These are phyloP conservation scores for Thermothielavioides terrestris DNA, from an alignment of 495 filamentous ascomycete genomes.

Conservation along the genomic window DNA sequence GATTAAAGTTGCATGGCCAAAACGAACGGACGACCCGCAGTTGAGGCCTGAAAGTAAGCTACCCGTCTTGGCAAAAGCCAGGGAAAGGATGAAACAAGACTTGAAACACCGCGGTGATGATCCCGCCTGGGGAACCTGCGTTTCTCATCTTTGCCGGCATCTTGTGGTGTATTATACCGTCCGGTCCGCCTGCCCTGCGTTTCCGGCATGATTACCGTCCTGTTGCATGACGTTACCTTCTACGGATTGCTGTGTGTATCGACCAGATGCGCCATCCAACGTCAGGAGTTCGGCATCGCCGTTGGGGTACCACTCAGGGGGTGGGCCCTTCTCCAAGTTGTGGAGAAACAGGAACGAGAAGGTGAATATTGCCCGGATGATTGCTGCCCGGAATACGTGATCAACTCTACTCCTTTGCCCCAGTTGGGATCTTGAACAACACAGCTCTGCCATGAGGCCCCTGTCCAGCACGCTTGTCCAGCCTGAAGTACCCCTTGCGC, in stretches of 20 bases:
- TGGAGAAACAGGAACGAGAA: too few species aligned
- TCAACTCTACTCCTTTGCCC: neutral
- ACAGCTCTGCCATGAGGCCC: neutral
- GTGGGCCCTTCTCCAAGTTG: too few species aligned
- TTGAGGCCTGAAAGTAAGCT: neutral
- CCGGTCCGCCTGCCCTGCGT: too few species aligned
- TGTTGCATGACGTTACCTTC: too few species aligned
- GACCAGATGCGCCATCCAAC: neutral
- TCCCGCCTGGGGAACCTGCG: neutral
- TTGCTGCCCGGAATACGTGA: too few species aligned
- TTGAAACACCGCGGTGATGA: neutral
- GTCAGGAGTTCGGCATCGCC: too few species aligned
- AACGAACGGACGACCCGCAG: neutral
- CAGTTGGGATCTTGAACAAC: conserved; percentile 2
- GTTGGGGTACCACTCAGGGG: too few species aligned
- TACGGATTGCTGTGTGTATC: too few species aligned
- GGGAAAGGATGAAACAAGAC: neutral
- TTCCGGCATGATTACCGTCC: too few species aligned
- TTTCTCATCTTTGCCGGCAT: neutral
- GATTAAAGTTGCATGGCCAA: too few species aligned
- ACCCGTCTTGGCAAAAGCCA: neutral
- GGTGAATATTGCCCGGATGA: too few species aligned
- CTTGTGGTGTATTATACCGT: too few species aligned
- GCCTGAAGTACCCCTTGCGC: neutral
- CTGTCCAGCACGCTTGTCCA: neutral